phyloP scores from a whole-genome alignment of 2,329 filamentous ascomycete genomes.

The Aphanoascus verrucosus region DNA sequence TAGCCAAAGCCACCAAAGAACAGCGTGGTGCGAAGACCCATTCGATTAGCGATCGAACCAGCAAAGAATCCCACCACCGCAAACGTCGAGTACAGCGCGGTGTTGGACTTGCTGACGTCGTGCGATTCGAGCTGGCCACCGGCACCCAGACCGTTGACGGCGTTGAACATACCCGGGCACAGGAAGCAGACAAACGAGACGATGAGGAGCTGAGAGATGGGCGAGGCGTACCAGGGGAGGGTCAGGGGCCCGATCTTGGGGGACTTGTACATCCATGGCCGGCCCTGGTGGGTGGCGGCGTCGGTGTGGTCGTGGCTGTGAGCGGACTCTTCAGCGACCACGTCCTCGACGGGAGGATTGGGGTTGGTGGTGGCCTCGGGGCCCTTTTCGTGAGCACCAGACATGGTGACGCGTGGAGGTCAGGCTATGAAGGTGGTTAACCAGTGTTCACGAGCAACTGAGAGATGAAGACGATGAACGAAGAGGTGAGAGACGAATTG shows the following conservation, averaged over 20 bases:
- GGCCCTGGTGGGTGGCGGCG: not conserved
- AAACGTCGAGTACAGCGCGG: conserved; percentile 63
- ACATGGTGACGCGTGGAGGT: conserved; percentile 4
- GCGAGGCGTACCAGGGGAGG: conserved; percentile 61
- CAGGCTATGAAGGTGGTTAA: not conserved
- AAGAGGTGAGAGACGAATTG: conserved; percentile 1
- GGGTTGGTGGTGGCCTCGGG: not conserved
- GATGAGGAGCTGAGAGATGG: conserved; percentile 59
- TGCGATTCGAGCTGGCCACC: conserved; percentile 48
- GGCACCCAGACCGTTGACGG: conserved; percentile 54
- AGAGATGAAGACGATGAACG: conserved; percentile 8
- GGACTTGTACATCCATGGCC: conserved; percentile 57
- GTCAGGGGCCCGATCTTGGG: conserved; percentile 45
- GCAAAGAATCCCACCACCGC: conserved; percentile 54
- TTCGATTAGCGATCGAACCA: conserved; percentile 40
- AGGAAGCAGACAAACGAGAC: conserved; percentile 61
- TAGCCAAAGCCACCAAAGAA: conserved; percentile 40
- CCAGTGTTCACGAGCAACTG: not conserved
- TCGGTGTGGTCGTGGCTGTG: not conserved
- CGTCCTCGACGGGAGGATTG: not conserved
- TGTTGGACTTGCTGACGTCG: conserved; percentile 56
- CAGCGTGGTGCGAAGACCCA: conserved; percentile 35
- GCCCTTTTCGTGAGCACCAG: conserved; percentile 8
- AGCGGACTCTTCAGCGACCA: not conserved
- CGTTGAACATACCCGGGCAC: conserved; percentile 64